phyloP scores from a whole-genome alignment of 2,329 filamentous ascomycete species.

The Penicillium sp. region DNA sequence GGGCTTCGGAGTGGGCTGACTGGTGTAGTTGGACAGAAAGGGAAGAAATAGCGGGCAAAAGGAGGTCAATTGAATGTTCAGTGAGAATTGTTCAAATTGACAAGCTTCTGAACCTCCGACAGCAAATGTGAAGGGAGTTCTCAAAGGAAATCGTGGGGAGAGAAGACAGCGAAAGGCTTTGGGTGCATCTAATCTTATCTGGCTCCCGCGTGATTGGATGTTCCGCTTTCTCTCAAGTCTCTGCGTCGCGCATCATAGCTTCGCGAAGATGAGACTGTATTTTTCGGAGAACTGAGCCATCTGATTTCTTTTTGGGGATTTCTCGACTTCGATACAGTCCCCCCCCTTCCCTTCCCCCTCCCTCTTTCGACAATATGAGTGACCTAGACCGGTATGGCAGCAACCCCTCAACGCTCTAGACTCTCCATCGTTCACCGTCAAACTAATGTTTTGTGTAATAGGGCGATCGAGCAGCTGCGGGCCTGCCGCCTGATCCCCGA shows the following conservation, averaged over 20 bases:
- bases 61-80: conserved; percentile 17
- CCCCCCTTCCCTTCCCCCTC: conserved; percentile 11
- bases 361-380: conserved; percentile 63
- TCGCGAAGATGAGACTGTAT: conserved; percentile 21
- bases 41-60: not conserved
- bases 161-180: conserved; percentile 26
- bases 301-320: conserved; percentile 11
- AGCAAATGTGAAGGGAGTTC: conserved; percentile 3
- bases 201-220: conserved; percentile 29
- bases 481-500: conserved; percentile 96
- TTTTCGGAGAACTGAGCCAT: conserved; percentile 17
- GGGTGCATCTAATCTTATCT: conserved; percentile 46
- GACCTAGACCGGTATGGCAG: conserved; percentile 79
- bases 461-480: conserved; percentile 92
- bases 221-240: conserved; percentile 6
- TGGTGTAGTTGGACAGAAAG: not conserved
- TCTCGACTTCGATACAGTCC: conserved; percentile 11
- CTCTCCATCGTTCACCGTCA: conserved; percentile 4
- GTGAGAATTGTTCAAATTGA: not conserved
- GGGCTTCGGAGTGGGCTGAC: conserved; percentile 5
- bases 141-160: conserved; percentile 8
- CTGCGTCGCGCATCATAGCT: conserved; percentile 18
- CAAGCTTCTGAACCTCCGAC: not conserved
- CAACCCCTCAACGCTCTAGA: conserved; percentile 1
- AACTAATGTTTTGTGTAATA: conserved; percentile 41